These are phyloP conservation scores for Drosera spatulata DNA, from an alignment of 179 eudicot genomes.

Conservation along the genomic window DNA sequence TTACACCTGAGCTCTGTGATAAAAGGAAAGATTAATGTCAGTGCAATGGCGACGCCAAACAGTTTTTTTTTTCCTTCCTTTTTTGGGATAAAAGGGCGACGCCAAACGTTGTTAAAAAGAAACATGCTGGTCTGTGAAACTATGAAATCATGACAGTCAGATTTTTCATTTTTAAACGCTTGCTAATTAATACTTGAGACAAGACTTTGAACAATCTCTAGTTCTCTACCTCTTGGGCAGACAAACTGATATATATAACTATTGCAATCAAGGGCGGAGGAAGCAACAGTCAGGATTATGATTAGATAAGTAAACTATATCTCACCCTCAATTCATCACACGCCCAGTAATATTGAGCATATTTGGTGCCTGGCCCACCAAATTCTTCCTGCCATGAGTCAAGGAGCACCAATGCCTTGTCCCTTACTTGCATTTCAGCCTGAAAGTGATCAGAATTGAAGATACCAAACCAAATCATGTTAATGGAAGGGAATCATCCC, in stretches of 20 bases:
- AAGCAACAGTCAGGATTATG: neutral
- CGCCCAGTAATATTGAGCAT: slow-evolving; percentile 78
- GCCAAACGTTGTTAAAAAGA: no score
- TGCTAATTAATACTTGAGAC: no score
- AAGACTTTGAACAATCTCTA: no score
- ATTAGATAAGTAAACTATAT: neutral
- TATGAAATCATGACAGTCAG: no score
- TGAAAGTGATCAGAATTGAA: slow-evolving; percentile 7
- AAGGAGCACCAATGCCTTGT: slow-evolving; percentile 54
- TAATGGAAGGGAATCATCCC: neutral
- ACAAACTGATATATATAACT: neutral
- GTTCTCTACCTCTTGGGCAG: neutral
- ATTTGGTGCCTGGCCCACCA: slow-evolving; percentile 81
- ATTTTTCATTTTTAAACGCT: no score
- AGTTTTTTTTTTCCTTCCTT: no score
- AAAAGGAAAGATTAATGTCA: neutral
- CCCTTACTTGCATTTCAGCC: slow-evolving; percentile 80
- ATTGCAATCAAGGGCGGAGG: neutral
- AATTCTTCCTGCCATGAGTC: slow-evolving; percentile 96
- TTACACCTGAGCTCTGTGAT: slow-evolving; percentile 73
- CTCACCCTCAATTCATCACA: slow-evolving; percentile 85
- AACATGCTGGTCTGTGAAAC: no score
- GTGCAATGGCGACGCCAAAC: neutral
- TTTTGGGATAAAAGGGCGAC: no score
- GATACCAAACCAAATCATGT: neutral